Evolutionary conservation across 179 eudicot species (phyloP).

Genomic region (Spinacia oleracea): DNA sequence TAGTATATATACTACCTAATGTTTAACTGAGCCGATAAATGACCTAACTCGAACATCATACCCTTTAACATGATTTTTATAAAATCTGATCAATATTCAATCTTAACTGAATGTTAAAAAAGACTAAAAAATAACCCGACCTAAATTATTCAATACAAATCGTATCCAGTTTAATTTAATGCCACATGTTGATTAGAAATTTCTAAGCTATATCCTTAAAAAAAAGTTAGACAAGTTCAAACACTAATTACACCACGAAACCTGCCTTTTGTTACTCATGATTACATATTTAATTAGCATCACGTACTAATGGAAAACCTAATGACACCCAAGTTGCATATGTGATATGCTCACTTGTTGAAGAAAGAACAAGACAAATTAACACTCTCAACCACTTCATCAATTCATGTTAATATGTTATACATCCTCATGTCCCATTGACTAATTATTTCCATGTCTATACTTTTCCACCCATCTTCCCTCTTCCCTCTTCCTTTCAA

Average conservation of each 20-base stretch:
- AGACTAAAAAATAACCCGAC: too few species aligned
- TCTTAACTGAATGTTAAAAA: too few species aligned
- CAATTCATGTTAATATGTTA: constrained; percentile 20
- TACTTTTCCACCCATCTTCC: constrained; percentile 31
- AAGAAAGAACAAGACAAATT: constrained; percentile 27
- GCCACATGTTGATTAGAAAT: background rate
- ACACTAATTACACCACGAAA: constrained; percentile 32
- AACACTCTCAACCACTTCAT: constrained; percentile 32
- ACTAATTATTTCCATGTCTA: background rate
- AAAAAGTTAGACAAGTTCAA: constrained; percentile 32
- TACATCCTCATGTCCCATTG: constrained; percentile 19
- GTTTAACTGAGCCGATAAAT: too few species aligned
- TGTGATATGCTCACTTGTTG: constrained; percentile 7
- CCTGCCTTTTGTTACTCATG: constrained; percentile 23
- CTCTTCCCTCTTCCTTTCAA: constrained; percentile 14
- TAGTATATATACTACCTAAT: too few species aligned
- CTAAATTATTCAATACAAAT: too few species aligned
- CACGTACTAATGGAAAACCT: constrained; percentile 22
- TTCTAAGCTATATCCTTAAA: background rate
- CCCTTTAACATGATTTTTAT: too few species aligned
- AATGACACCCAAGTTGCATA: constrained; percentile 32
- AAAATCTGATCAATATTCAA: too few species aligned
- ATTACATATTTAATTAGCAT: constrained; percentile 10
- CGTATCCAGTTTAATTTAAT: too few species aligned
- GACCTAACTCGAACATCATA: too few species aligned